phyloP scores from a whole-genome alignment of 108 stramenopile genomes.

The Nitzschia sp. region DNA sequence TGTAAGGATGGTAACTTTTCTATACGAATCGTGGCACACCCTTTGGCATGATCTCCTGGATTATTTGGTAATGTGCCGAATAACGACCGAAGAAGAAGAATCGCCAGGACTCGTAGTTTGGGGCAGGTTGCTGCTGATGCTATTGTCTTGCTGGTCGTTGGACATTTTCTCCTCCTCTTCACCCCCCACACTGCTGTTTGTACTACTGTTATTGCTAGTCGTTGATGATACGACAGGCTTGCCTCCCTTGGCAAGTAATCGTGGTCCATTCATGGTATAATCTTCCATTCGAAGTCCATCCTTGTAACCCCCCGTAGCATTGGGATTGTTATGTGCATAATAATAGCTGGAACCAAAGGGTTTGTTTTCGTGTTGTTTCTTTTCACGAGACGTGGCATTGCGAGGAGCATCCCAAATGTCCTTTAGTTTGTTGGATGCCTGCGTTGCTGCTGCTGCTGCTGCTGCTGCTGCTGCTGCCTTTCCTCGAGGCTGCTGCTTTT shows the following conservation, averaged over 20 bases:
- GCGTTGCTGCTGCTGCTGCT: not conserved
- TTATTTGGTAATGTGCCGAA: conserved; percentile 61
- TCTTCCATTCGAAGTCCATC: conserved; percentile 84
- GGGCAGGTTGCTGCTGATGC: not conserved
- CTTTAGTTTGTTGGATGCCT: not conserved
- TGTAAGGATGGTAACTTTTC: conserved; percentile 55
- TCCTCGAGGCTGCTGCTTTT: not conserved
- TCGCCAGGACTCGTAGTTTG: not conserved
- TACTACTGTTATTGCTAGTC: not conserved
- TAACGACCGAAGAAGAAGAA: not conserved
- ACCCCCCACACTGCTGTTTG: not conserved
- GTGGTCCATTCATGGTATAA: conserved; percentile 82
- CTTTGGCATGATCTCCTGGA: conserved; percentile 54
- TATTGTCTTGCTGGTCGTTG: conserved; percentile 10
- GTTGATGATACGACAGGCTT: conserved; percentile 47
- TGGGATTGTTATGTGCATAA: conserved; percentile 82
- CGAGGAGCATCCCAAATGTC: conserved; percentile 26
- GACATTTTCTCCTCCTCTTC: not conserved
- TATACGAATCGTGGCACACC: conserved; percentile 72
- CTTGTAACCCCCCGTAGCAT: conserved; percentile 74
- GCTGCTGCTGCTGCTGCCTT: not conserved
- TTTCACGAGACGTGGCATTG: not conserved
- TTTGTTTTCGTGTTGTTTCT: conserved; percentile 33
- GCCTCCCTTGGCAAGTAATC: conserved; percentile 63
- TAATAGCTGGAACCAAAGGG: conserved; percentile 82